These are phyloP conservation scores for Macrolepiota dolichaula DNA, from an alignment of 768 basidiomycete species.

Conservation along the genomic window DNA sequence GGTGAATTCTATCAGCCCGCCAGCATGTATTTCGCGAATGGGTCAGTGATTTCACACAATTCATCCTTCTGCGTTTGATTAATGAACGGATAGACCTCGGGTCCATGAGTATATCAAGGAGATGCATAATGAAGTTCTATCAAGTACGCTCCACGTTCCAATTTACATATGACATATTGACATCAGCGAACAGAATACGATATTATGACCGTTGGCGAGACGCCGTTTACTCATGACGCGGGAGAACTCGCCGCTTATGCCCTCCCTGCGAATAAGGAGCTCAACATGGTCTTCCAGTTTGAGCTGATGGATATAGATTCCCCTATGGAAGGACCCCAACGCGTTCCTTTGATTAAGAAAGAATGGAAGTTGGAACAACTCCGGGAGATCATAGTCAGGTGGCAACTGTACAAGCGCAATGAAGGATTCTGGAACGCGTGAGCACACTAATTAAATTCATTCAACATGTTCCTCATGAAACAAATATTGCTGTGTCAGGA, in stretches of 20 bases:
- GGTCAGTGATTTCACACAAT: conserved; percentile 32
- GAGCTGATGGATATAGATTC: conserved; percentile 60
- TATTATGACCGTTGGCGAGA: conserved; percentile 66
- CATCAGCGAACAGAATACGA: conserved; percentile 37
- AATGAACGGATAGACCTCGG: conserved; percentile 39
- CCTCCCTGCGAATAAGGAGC: conserved; percentile 53
- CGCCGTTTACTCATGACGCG: conserved; percentile 53
- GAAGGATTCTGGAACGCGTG: conserved; percentile 69
- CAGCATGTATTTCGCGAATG: conserved; percentile 53
- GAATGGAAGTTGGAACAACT: conserved; percentile 53
- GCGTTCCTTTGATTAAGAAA: conserved; percentile 36
- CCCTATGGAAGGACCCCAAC: conserved; percentile 28
- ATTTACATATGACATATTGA: background rate
- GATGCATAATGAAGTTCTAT: conserved; percentile 61
- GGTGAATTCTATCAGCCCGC: conserved; percentile 51
- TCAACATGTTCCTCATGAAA: background rate
- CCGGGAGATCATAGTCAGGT: conserved; percentile 42
- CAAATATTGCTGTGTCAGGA: conserved; percentile 25
- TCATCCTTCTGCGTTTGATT: background rate
- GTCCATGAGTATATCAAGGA: conserved; percentile 68
- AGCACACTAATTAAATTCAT: conserved; percentile 19
- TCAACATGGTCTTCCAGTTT: conserved; percentile 66
- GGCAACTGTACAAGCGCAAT: conserved; percentile 57
- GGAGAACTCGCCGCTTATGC: conserved; percentile 52
- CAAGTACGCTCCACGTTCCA: conserved; percentile 36